Evolutionary conservation across 2,329 filamentous ascomycete species (phyloP).

Genomic region (Chaetothyriales sp.): DNA sequence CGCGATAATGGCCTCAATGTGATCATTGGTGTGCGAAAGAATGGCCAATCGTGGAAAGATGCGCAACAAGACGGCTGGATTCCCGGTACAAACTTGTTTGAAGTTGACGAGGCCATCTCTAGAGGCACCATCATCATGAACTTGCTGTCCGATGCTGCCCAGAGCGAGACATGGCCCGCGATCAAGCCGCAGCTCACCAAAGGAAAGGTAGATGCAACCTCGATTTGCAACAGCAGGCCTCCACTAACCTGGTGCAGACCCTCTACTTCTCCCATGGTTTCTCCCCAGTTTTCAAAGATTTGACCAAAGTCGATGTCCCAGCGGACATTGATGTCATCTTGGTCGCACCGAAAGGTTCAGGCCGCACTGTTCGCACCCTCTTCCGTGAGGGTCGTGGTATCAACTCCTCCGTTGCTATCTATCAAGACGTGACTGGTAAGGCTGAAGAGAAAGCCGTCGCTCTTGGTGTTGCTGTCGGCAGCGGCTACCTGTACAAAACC

Average conservation of each 20-base stretch:
- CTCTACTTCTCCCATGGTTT: conserved; percentile 99
- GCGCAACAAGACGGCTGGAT: conserved; percentile 96
- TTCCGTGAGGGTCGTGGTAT: conserved; percentile 99
- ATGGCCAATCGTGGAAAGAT: conserved; percentile 97
- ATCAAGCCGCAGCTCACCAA: conserved; percentile 98
- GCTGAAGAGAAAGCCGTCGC: conserved; percentile 96
- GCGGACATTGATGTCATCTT: conserved; percentile 97
- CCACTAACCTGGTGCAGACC: conserved; percentile 45
- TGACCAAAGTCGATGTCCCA: conserved; percentile 97
- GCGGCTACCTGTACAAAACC: conserved; percentile 98
- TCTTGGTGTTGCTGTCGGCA: conserved; percentile 91
- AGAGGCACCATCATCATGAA: conserved; percentile 97
- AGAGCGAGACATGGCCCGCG: conserved; percentile 95
- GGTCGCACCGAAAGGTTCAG: conserved; percentile 96
- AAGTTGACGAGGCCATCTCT: conserved; percentile 89
- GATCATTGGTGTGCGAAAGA: conserved; percentile 96
- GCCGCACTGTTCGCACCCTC: conserved; percentile 93
- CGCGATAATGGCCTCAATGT: conserved; percentile 99
- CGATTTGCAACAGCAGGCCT: neutral
- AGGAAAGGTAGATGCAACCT: conserved; percentile 63
- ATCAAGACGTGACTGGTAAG: conserved; percentile 94
- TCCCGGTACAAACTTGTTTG: conserved; percentile 96
- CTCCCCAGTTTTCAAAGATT: conserved; percentile 98
- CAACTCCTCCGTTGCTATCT: conserved; percentile 98
- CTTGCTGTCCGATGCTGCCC: conserved; percentile 91